phyloP scores from a whole-genome alignment of 2,329 filamentous ascomycete species.

The Pochonia chlamydosporia region DNA sequence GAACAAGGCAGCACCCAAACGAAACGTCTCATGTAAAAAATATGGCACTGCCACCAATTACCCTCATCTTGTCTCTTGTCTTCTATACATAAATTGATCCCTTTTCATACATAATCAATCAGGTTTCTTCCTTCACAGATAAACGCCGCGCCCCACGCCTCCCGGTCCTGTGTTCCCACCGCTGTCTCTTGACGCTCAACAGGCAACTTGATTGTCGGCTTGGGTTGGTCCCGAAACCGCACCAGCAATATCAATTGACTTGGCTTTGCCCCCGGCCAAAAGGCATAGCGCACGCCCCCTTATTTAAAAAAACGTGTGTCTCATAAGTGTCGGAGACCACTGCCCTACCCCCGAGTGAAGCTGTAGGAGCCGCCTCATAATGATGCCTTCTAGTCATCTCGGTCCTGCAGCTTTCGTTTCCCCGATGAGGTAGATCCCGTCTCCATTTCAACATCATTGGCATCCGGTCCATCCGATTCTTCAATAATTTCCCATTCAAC shows the following conservation, averaged over 20 bases:
- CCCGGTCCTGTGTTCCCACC: background rate
- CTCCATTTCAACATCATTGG: constrained; percentile 30
- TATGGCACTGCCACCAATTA: too few species aligned
- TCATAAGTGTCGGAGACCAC: background rate
- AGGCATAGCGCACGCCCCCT: too few species aligned
- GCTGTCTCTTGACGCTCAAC: background rate
- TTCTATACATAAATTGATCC: too few species aligned
- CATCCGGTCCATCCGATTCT: constrained; percentile 45
- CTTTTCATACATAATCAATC: background rate
- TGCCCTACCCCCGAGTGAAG: background rate
- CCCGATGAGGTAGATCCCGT: constrained; percentile 25
- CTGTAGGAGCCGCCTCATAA: background rate
- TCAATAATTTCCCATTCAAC: constrained; percentile 85
- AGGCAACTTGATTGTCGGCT: background rate
- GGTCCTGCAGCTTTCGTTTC: constrained; percentile 49
- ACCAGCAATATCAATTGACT: background rate
- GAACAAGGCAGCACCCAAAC: too few species aligned
- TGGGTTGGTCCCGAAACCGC: background rate
- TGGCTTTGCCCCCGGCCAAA: background rate
- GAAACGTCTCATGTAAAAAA: background rate
- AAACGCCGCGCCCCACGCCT: background rate
- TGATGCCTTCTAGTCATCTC: constrained; percentile 21
- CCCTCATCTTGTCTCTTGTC: too few species aligned
- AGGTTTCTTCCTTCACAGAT: background rate
- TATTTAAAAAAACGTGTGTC: background rate